Evolutionary conservation across 179 eudicot genomes (phyloP), one percentile per base, ranked within the genome.

Genomic region (Corrigiola litoralis): DNA sequence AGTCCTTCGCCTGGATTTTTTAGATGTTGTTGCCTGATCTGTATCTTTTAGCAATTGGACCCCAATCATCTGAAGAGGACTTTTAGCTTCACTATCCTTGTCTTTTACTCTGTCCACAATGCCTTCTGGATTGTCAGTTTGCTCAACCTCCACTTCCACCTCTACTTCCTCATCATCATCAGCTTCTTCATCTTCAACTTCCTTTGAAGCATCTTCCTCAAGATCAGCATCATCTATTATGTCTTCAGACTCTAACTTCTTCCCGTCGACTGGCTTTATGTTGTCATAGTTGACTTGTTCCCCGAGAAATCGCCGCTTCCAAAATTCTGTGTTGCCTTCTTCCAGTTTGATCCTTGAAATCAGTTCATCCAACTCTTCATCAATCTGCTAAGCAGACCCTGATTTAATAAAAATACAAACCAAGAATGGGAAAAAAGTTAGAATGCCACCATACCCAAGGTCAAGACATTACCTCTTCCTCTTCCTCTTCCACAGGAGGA

Each of bases 281-380:
- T 64, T 77, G 44, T 80, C 84, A 61, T 78, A 70, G 50, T 65
- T 82, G 52, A 79, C 67, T 28, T 76, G 84, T 79, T 90, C 99
- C 66, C 96, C 99, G 47, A 94, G 94, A 78, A 94, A 94, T 63
- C 99, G 95, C 36, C 89, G 81, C 81, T 70, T 94, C 99, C 99
- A 94, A 74, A 83, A 94, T 76, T 94, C 97, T 13, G 99, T 94
- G 66, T 94, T 86, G 61, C 99, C 99, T 75, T 94, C 97, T 74
- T 94, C 71, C 71, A 90, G 72, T 78, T 83, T 87, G 53, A 94
- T 91, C 72, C 96, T 82, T 54, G 97, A 94, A 70, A 94, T 88
- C 32, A 94, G 60, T 68, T 90, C 97, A 54, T 94, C 89, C 60
- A 90, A 72, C 81, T 94, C 99, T 68, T 84, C 99, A 78, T 94